Evolutionary conservation across 2,329 filamentous ascomycete species (phyloP).

Genomic region (Fusarium temperatum): DNA sequence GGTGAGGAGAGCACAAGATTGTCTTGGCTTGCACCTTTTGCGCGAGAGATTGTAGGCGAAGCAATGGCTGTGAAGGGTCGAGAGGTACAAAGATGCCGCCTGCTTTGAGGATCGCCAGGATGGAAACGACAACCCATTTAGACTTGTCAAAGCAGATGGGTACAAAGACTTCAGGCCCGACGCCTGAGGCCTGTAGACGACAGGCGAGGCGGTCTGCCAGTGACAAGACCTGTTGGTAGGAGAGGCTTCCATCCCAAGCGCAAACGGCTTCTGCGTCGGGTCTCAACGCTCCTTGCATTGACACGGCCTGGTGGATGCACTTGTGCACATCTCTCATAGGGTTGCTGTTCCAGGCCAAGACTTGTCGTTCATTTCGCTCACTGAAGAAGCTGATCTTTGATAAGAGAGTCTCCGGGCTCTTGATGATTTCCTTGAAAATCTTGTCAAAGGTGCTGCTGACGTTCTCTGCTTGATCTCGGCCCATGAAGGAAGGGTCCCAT

Average conservation of each 20-base stretch:
- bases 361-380: constrained; percentile 60
- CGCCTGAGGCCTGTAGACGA: constrained; percentile 15
- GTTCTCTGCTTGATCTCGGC: constrained; percentile 53
- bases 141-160: constrained; percentile 45
- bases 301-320: constrained; percentile 55
- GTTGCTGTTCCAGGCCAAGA: constrained; percentile 45
- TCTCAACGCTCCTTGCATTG: constrained; percentile 46
- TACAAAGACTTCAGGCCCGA: constrained; percentile 43
- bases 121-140: constrained; percentile 41
- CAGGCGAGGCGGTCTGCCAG: constrained; percentile 50
- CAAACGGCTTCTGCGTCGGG: constrained; percentile 51
- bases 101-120: constrained; percentile 41
- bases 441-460: constrained; percentile 60
- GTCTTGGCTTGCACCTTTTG: constrained; percentile 27
- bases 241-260: constrained; percentile 56
- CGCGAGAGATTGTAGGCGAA: constrained; percentile 19
- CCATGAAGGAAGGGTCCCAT: constrained; percentile 52
- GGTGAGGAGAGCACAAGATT: constrained; percentile 35
- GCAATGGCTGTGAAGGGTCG: constrained; percentile 33
- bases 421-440: constrained; percentile 55
- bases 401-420: constrained; percentile 50
- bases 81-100: constrained; percentile 39
- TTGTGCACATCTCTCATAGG: constrained; percentile 41
- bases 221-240: constrained; percentile 52
- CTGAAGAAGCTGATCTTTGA: constrained; percentile 58